Evolutionary conservation across 169 alveolate genomes (phyloP).

Genomic region (Plasmodium coatneyi): DNA sequence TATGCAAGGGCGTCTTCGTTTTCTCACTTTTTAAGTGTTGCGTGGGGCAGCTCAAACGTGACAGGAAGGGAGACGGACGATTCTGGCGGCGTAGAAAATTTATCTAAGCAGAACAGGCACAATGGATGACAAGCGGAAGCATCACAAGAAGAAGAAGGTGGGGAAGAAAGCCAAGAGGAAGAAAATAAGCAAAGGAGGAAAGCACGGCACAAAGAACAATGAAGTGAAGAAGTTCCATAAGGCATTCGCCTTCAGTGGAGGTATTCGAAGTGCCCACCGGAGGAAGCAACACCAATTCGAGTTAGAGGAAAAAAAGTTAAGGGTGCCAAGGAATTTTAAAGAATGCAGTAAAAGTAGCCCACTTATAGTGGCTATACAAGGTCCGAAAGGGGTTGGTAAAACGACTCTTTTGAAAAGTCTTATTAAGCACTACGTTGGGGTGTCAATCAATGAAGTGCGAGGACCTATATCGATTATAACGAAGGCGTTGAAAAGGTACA

Average conservation of each 20-base stretch:
- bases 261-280: constrained; percentile 90
- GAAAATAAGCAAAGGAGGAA: constrained; percentile 59
- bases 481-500: constrained; percentile 93
- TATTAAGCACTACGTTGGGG: constrained; percentile 95
- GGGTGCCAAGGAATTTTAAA: constrained; percentile 87
- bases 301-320: constrained; percentile 87
- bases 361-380: constrained; percentile 93
- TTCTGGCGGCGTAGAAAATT: too few relatives aligned
- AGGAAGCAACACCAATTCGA: constrained; percentile 92
- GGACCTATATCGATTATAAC: constrained; percentile 98
- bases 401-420: constrained; percentile 97
- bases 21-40: too few relatives aligned
- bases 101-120: not conserved
- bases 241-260: constrained; percentile 96
- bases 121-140: constrained; percentile 76
- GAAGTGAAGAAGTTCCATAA: constrained; percentile 86
- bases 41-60: not conserved
- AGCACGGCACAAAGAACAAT: constrained; percentile 31
- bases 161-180: constrained; percentile 76
- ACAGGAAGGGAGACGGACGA: not conserved
- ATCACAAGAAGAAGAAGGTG: constrained; percentile 73
- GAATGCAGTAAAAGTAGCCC: constrained; percentile 92
- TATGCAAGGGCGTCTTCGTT: not conserved
- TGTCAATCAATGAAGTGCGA: constrained; percentile 81
- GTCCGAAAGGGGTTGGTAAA: constrained; percentile 96